A percentile compares a stretch with the other conserved stretches of the same genome.
Evolutionary conservation across 495 filamentous ascomycete genomes (phyloP).

Genomic region (Astrothelium subdiscretum): DNA sequence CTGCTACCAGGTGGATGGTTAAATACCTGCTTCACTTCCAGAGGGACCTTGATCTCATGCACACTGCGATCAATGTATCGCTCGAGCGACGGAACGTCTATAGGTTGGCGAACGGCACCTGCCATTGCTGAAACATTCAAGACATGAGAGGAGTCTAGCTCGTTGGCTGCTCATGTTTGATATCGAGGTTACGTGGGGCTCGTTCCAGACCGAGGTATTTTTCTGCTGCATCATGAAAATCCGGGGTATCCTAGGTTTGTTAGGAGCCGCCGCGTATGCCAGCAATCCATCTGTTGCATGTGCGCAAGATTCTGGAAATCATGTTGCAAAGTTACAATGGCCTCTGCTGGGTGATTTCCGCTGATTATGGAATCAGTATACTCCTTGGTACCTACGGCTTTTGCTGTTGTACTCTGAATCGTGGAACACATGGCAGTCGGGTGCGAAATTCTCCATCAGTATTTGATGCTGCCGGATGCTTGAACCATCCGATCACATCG

Average conservation of each 20-base stretch:
- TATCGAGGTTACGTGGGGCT: background rate
- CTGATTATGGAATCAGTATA: too few species aligned
- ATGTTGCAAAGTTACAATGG: too few species aligned
- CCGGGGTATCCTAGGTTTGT: background rate
- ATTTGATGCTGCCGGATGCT: too few species aligned
- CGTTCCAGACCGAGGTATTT: background rate
- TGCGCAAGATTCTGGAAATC: too few species aligned
- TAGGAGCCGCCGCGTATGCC: too few species aligned
- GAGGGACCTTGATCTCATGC: constrained; percentile 64
- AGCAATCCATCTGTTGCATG: too few species aligned
- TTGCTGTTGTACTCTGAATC: too few species aligned
- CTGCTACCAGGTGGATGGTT: background rate
- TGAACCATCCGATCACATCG: too few species aligned
- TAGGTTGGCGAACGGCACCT: constrained; percentile 74
- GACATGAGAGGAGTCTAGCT: background rate
- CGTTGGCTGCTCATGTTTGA: background rate
- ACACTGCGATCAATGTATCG: constrained; percentile 63
- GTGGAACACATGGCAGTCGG: too few species aligned
- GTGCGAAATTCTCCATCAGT: too few species aligned
- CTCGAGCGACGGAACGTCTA: constrained; percentile 67
- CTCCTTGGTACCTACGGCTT: too few species aligned
- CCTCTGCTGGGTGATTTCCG: too few species aligned
- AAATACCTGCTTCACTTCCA: constrained; percentile 80
- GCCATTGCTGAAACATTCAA: constrained; percentile 53
- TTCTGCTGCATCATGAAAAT: background rate